Evolutionary conservation across 2,329 filamentous ascomycete genomes (phyloP), one percentile per base, ranked within the genome.

Genomic region (Microdochium paspali): DNA sequence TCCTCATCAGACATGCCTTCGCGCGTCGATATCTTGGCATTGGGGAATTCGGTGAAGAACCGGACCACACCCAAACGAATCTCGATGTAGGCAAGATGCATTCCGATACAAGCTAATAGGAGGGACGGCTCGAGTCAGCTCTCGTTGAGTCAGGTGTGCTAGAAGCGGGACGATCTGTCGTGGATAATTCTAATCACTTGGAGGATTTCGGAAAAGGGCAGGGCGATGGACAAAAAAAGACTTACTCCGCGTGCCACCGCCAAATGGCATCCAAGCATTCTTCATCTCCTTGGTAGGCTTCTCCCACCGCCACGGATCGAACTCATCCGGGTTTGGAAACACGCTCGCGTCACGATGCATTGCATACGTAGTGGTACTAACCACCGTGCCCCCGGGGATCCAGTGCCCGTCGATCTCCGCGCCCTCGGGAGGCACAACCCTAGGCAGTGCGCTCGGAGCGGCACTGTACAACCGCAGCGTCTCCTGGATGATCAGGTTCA

Each of bases 21-120:
- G 13, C 48, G 48, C 4, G 49, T 51, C 23, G 58, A 60, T 3
- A 62, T 44, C 10, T 39, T 55, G 2, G 57, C 58, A 48, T 53
- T 54, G 0, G 64, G 62, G 49, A 67, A 74, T 28, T 68, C 61
- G 1, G 68, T 62, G 55, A 79, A 76, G 57, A 81, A 75, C 4
- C 67, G 60, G 0, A 73, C 70, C 0, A 69, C 62, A 0, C 66
- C 73, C 23, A 75, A 66, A 4, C 75, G 64, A 18, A 80, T 55
- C 54, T 80, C 76, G 61, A 77, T 76, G 18, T 66, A 61, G 0
- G 77, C 77, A 15, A 82, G 63, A 47, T 79, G 74, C 21, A 74
- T 62, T 3, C 77, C 77, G 10, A 82, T 62, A 50, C 78, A 81
- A 2, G 58, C 56, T 62, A 20, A 18, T 9, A 9, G 23, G 13